A percentile compares a stretch with the other conserved stretches of the same genome.
Conservation (phyloP, 371 early-diverging fungal species). For the Mortierella sp. region DNA sequence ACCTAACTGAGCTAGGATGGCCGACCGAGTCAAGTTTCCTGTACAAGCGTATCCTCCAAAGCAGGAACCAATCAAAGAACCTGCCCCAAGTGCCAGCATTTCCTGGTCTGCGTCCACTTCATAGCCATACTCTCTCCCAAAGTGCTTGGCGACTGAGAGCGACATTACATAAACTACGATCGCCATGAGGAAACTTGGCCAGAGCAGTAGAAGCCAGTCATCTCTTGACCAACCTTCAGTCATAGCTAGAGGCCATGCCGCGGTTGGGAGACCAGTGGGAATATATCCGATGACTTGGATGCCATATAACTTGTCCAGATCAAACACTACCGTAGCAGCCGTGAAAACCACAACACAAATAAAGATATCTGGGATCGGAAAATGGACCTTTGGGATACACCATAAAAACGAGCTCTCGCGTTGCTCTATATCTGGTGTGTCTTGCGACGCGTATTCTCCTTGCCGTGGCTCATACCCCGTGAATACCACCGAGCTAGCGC, state of each 20-base stretch:
- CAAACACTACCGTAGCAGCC: slow-evolving; percentile 35
- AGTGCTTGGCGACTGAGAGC: slow-evolving; percentile 60
- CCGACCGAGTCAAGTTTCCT: slow-evolving; percentile 41
- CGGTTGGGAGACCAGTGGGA: slow-evolving; percentile 59
- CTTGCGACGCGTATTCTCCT: background rate
- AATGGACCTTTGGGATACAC: slow-evolving; percentile 33
- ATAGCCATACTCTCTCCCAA: slow-evolving; percentile 44
- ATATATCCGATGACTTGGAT: slow-evolving; percentile 60
- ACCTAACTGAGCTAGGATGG: slow-evolving; percentile 38
- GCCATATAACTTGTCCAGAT: slow-evolving; percentile 27
- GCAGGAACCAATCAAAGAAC: slow-evolving; percentile 57
- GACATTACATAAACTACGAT: slow-evolving; percentile 62
- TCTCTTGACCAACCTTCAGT: slow-evolving; percentile 13
- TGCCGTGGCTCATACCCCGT: background rate
- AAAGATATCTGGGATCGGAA: slow-evolving; percentile 60
- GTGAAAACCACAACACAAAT: slow-evolving; percentile 54
- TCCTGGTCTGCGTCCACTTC: slow-evolving; percentile 57
- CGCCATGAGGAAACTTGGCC: slow-evolving; percentile 55
- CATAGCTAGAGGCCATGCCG: slow-evolving; percentile 30
- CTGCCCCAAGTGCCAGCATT: slow-evolving; percentile 58
- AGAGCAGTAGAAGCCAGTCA: slow-evolving; percentile 20
- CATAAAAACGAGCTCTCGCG: background rate
- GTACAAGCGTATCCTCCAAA: slow-evolving; percentile 57
- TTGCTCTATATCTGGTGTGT: background rate
- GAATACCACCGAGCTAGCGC: background rate